Base-by-base conservation (phyloP, 176 grass and related monocot genomes). In the Elymus sibiricus region DNA sequence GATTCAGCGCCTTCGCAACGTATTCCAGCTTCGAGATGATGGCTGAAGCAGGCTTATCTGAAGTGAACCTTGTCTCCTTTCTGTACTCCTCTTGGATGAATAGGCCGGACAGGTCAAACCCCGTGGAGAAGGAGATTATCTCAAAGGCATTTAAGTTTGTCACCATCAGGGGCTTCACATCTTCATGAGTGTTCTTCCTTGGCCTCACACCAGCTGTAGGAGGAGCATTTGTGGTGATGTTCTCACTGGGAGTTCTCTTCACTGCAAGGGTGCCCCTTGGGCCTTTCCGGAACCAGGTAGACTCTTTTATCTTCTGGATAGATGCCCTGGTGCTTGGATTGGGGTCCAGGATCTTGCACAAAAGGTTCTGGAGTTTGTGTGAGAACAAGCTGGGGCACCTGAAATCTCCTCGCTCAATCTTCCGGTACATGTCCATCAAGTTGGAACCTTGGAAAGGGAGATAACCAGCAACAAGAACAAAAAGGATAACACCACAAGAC, bases 401-500 rank as follows among this genome's bases (percentile, higher is more conserved):
- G 61, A 95, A 91, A 61, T 98, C 91, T 9, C 93, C 89, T 28
- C 66, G 82, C 9, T 90, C 81, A 44, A 98, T 93, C 87, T 84
- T 95, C 66, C 65, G 69, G 68, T 97, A 95, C 86, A 95, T 93
- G 7, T 93, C 90, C 91, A 98, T 95, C 82, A 98, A 42, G 85
- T 95, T 98, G 60, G 64, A 64, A 26, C 92, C 87, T 17, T 85
- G 88, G 81, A 97, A 97, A 84, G 95, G 95, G 70, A 97, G 90
- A 82, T 91, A 91, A 17, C 92, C 92, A 32, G 90, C 82, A 58
- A 77, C 89, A 32, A 97, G 79, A 83, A 94, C 92, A 84, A 95
- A 97, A 6, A 97, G 51, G 82, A 97, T 87, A 19, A 93, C 92
- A 80, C 95, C 95, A 71, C 92, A 97, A 10, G 95, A 97, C 95